phyloP scores from a whole-genome alignment of 345 rosid species.

The Syzygium aqueum region DNA sequence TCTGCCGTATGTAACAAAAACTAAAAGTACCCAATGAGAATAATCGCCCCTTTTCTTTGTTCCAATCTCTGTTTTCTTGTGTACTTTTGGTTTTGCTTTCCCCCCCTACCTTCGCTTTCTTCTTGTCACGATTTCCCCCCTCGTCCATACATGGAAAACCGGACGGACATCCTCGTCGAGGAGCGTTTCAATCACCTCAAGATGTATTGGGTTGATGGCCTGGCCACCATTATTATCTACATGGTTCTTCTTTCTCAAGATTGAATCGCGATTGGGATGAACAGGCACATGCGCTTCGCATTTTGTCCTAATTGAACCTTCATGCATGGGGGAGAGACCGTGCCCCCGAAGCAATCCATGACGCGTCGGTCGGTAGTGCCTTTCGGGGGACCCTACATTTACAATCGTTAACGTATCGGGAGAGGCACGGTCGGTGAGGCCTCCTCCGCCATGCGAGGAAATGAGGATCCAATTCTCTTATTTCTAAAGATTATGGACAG shows the following conservation, averaged over 20 bases:
- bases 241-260: neutral
- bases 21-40: conserved; percentile 4
- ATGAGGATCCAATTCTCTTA: neutral
- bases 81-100: neutral
- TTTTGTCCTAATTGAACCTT: neutral
- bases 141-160: neutral
- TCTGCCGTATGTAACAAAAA: conserved; percentile 6
- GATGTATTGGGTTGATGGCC: neutral
- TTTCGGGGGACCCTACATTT: neutral
- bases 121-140: neutral
- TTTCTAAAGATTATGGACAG: neutral
- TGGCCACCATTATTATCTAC: neutral
- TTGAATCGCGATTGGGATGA: neutral
- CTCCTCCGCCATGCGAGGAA: neutral
- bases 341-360: neutral
- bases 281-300: neutral
- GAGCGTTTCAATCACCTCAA: neutral
- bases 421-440: neutral
- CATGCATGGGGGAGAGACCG: neutral
- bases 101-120: conserved; percentile 9
- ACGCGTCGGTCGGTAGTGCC: neutral
- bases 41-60: neutral
- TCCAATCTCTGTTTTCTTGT: neutral
- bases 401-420: neutral
- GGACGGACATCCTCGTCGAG: neutral